Evolutionary conservation across 257 asterid species (phyloP), one percentile per base, ranked within the genome.

Genomic region (Salvia rosmarinus): DNA sequence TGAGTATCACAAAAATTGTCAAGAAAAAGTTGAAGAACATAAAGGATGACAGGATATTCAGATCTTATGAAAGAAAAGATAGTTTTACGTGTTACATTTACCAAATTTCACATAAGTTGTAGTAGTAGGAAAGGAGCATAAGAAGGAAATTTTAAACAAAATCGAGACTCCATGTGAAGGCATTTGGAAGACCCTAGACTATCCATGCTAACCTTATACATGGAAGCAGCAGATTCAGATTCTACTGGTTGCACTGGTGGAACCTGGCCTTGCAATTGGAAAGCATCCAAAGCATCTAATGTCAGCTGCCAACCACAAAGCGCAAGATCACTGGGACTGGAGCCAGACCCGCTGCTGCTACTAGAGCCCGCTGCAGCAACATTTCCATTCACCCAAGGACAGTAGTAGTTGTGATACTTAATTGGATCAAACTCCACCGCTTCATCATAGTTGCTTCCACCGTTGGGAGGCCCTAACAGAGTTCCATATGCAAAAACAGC

Each of bases 381-480:
- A 84, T 95, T 91, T 73, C 99, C 98, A 70, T 95, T 91, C 73
- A 95, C 97, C 99, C 99, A 95, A 72, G 99, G 98, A 73, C 99
- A 95, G 83, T 85, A 91, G 79, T 75, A 81, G 77, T 95, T 95
- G 70, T 95, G 99, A 77, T 87, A 85, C 89, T 89, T 91, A 37
- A 95, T 90, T 67, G 98, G 99, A 80, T 95, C 96, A 39, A 95
- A 95, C 75, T 95, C 99, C 80, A 79, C 84, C n/a, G 82, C 82
- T 63, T 88, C 99, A 42, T 88, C 97, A 73, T 89, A 91, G 84
- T 92, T 92, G 87, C 95, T 88, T 84, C 85, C 97, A 20, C 96
- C 99, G 68, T 85, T 86, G 1, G 95, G 88, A 80, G 94, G 97
- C 74, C 96, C 99, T 89, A 72, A 72, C 11, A 74, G 63, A 23